Evolutionary conservation across 1,284 basidiomycete species (phyloP).

Genomic region (Rhodotorula sp.): DNA sequence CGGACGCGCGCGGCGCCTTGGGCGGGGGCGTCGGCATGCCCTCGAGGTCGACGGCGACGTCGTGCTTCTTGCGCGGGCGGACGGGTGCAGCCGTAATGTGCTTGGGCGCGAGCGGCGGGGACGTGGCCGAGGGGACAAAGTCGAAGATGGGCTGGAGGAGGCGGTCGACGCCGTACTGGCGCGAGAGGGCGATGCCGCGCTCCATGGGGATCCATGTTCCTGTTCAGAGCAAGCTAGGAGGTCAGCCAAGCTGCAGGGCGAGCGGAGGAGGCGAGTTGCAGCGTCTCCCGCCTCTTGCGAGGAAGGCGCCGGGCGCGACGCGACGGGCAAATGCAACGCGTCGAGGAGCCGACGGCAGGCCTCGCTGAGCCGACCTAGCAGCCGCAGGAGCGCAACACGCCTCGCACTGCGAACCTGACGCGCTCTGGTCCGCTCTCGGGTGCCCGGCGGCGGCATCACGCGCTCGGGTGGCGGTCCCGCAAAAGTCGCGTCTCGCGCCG

Average conservation of each 20-base stretch:
- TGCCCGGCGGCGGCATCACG: too few relatives aligned
- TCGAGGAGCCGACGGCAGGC: neutral
- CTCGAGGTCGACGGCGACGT: constrained; percentile 40
- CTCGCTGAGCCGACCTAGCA: too few relatives aligned
- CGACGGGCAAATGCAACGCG: constrained; percentile 5
- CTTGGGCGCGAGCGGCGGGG: constrained; percentile 94
- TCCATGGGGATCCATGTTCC: constrained; percentile 99
- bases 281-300: neutral
- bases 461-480: too few relatives aligned
- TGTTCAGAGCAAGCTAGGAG: constrained; percentile 50
- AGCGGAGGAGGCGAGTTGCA: neutral
- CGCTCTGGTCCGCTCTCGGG: neutral
- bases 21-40: constrained; percentile 55
- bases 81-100: constrained; percentile 75
- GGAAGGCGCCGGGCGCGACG: neutral
- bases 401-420: too few relatives aligned
- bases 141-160: constrained; percentile 93
- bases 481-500: too few relatives aligned
- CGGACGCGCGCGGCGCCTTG: constrained; percentile 48
- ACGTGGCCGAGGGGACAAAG: constrained; percentile 79
- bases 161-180: constrained; percentile 88
- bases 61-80: constrained; percentile 51
- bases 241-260: neutral
- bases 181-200: constrained; percentile 79
- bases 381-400: neutral